These are phyloP conservation scores for Paragyromitra xinjiangensis DNA, from an alignment of 495 filamentous ascomycete species.

Conservation along the genomic window DNA sequence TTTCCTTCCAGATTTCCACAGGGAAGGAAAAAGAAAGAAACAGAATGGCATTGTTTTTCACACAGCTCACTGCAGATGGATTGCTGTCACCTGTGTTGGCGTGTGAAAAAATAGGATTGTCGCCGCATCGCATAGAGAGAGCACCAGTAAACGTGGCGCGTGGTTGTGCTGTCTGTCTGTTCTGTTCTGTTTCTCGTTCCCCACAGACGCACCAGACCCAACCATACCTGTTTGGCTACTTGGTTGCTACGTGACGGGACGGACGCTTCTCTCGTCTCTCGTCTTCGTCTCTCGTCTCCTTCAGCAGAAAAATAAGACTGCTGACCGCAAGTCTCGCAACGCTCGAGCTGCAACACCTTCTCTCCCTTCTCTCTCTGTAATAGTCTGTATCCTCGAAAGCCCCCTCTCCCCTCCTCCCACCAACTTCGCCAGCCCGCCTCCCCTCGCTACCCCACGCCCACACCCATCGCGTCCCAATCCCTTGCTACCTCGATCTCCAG, in stretches of 20 bases:
- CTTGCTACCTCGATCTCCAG: slow-evolving; percentile 5
- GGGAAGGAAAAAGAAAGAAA: slow-evolving; percentile 2
- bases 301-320: slow-evolving; percentile 20
- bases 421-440: slow-evolving; percentile 6
- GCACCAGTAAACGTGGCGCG: slow-evolving; percentile 50
- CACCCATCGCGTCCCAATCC: slow-evolving; percentile 11
- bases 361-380: slow-evolving; percentile 28
- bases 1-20: slow-evolving; percentile 12
- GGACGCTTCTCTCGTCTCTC: too few species aligned
- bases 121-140: slow-evolving; percentile 12
- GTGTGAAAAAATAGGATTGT: slow-evolving; percentile 46
- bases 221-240: slow-evolving; percentile 1
- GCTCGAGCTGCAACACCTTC: slow-evolving; percentile 40
- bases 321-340: slow-evolving; percentile 31
- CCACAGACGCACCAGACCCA: background rate
- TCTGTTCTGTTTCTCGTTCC: slow-evolving; percentile 45
- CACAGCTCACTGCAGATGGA: background rate
- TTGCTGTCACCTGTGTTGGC: slow-evolving; percentile 22
- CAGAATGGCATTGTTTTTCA: slow-evolving; percentile 40
- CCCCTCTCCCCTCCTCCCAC: slow-evolving; percentile 11
- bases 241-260: slow-evolving; percentile 45
- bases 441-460: background rate
- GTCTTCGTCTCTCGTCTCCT: background rate
- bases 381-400: slow-evolving; percentile 26
- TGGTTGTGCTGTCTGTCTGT: slow-evolving; percentile 32